Evolutionary conservation across 2,329 filamentous ascomycete genomes (phyloP), one percentile per base, ranked within the genome.

Genomic region (Ophiocordyceps australis): DNA sequence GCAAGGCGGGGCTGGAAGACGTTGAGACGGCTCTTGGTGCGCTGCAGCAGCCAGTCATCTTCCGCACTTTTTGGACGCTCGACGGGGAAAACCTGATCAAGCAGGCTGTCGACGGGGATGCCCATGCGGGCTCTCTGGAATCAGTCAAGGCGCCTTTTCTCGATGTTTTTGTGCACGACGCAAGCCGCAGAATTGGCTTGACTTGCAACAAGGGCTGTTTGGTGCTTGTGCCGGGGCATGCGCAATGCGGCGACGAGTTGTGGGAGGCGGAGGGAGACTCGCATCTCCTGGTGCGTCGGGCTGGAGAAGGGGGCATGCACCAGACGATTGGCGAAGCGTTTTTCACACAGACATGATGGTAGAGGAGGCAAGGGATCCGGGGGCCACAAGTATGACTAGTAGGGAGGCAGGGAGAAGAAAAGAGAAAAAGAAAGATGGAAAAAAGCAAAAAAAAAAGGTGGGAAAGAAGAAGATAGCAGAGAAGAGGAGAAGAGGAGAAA

Each of bases 61-160:
- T 50, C 29, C 34, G 47, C 9, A 39, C 45, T 18, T 50, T 50
- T 28, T 50, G 47, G 47, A 39, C 34, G 13, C 36, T 50, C 9
- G 43, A 45, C 28, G 41, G 33, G 12, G 39, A 39, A 28, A 50
- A 50, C 17, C 34, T 50, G 20, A 45, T 50, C 29, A 34, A 36
- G 15, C 46, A 50, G 21, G 40, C 44, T 18, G 36, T 46, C 24
- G 39, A 41, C 23, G 42, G 37, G 3, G 10, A 20, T 5, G 28
- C 20, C 28, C 39, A 35, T 7, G 35, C 37, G 5, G 35, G 36
- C 14, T 28, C 35, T 20, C 31, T 36, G 27, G 29, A 43, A 15
- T 39, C 42, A 23, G 38, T 36, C 26, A 39, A 45, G 7, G 33
- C 40, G 16, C 33, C 31, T 7, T 46, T 38, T 30, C 37, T 41